phyloP scores from a whole-genome alignment of 768 basidiomycete genomes.

The Wakefieldia striispora region DNA sequence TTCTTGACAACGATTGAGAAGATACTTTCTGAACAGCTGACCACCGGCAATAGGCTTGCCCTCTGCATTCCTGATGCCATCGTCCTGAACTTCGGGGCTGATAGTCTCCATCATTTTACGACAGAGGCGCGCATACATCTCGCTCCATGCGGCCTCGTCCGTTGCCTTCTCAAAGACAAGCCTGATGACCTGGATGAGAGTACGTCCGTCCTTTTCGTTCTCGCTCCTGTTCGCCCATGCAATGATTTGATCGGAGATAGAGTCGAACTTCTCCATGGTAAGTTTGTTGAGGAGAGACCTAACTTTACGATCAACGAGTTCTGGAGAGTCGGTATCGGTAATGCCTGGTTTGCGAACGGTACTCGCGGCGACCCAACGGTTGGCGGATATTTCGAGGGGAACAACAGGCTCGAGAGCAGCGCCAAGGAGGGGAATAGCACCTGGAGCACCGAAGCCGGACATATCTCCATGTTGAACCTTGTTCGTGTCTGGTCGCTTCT shows the following conservation, averaged over 20 bases:
- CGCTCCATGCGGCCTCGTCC: slow-evolving; percentile 92
- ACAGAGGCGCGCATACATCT: slow-evolving; percentile 96
- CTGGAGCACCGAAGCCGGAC: slow-evolving; percentile 29
- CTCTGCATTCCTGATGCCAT: slow-evolving; percentile 75
- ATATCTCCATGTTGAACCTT: slow-evolving; percentile 44
- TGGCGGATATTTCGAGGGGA: slow-evolving; percentile 75
- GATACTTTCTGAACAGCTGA: slow-evolving; percentile 93
- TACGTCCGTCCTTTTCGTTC: slow-evolving; percentile 89
- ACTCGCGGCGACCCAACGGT: slow-evolving; percentile 70
- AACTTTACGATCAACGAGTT: slow-evolving; percentile 91
- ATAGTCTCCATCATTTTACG: slow-evolving; percentile 95
- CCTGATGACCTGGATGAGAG: slow-evolving; percentile 93
- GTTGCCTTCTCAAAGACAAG: slow-evolving; percentile 98
- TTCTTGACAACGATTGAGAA: slow-evolving; percentile 94
- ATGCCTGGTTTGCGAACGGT: slow-evolving; percentile 41
- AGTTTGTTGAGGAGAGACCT: slow-evolving; percentile 91
- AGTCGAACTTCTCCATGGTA: slow-evolving; percentile 95
- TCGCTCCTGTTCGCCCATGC: slow-evolving; percentile 92
- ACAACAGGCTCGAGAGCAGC: slow-evolving; percentile 60
- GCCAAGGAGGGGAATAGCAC: slow-evolving; percentile 30
- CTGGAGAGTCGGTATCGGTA: slow-evolving; percentile 66
- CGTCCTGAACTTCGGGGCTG: slow-evolving; percentile 83
- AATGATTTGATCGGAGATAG: slow-evolving; percentile 94
- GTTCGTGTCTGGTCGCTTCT: slow-evolving; percentile 61
- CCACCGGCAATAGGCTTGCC: slow-evolving; percentile 92